Conservation (phyloP, 73 alveolate species). For the Paramecium sexaurelia region DNA sequence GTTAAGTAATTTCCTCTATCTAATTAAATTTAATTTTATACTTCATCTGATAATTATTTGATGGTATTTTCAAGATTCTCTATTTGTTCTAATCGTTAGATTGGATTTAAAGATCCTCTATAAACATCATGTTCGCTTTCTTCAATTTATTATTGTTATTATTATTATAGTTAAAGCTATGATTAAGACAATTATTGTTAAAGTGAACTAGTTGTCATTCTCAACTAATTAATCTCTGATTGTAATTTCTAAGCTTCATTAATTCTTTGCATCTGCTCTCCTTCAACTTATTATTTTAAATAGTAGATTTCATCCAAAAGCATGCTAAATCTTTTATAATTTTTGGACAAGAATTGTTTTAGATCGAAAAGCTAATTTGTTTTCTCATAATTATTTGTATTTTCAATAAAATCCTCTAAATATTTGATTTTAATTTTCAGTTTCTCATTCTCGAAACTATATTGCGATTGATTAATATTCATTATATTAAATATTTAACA, state of each 20-base stretch:
- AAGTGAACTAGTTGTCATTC: background rate
- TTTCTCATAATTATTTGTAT: background rate
- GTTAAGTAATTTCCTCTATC: slow-evolving; percentile 39
- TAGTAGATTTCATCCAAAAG: slow-evolving; percentile 48
- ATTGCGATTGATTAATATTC: slow-evolving; percentile 27
- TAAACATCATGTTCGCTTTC: background rate
- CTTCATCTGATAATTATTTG: slow-evolving; percentile 44
- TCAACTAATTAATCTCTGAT: background rate
- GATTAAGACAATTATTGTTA: background rate
- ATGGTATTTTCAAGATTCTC: slow-evolving; percentile 28
- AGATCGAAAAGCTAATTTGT: slow-evolving; percentile 28
- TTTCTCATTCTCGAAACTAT: slow-evolving; percentile 37
- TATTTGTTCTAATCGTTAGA: background rate
- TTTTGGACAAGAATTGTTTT: slow-evolving; percentile 25
- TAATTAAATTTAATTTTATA: background rate
- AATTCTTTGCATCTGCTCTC: background rate
- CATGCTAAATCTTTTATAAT: slow-evolving; percentile 51
- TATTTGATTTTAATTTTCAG: slow-evolving; percentile 17
- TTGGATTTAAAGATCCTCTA: slow-evolving; percentile 8
- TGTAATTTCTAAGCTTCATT: background rate
- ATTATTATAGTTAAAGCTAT: background rate
- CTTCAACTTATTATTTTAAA: slow-evolving; percentile 16
- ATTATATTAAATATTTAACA: background rate
- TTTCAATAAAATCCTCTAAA: slow-evolving; percentile 34
- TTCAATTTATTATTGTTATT: background rate